Evolutionary conservation across 192 early-diverging fungal species (phyloP).

Genomic region (Backusella parvicylindrica): DNA sequence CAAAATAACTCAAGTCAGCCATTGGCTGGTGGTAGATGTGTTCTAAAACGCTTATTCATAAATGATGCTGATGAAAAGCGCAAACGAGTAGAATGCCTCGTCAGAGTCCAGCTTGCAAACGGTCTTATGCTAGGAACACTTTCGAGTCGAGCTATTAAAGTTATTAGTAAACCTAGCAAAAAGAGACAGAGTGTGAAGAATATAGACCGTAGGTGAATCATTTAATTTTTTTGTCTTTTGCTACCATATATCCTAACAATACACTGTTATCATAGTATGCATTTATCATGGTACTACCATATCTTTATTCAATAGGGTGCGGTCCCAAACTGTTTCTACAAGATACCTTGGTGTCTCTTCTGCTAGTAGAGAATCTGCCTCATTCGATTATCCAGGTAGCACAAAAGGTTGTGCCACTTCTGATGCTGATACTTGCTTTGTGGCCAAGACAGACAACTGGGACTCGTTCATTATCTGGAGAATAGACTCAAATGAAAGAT

Average conservation of each 20-base stretch:
- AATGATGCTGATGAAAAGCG: constrained; percentile 81
- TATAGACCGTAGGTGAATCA: constrained; percentile 42
- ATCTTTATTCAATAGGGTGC: constrained; percentile 84
- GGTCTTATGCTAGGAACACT: constrained; percentile 62
- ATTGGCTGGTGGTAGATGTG: constrained; percentile 40
- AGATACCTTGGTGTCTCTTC: constrained; percentile 68
- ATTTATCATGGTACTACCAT: constrained; percentile 84
- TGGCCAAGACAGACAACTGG: constrained; percentile 71
- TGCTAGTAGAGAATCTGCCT: not conserved
- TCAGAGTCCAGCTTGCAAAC: constrained; percentile 64
- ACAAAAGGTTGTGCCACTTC: not conserved
- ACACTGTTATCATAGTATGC: constrained; percentile 40
- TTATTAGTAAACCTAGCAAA: constrained; percentile 91
- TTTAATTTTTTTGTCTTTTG: not conserved
- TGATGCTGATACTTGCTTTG: constrained; percentile 59
- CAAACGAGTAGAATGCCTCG: constrained; percentile 69
- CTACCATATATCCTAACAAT: not conserved
- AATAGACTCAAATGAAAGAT: constrained; percentile 51
- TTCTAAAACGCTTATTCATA: constrained; percentile 79
- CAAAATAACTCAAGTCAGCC: not conserved
- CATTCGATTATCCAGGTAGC: not conserved
- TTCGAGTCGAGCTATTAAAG: constrained; percentile 75
- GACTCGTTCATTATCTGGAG: constrained; percentile 86
- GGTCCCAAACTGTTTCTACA: constrained; percentile 88
- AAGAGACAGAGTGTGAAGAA: constrained; percentile 83